Percentiles rank a stretch among this genome's conserved stretches.
Evolutionary conservation across 306 rosid species (phyloP).

Genomic region (Prinsepia uniflora): DNA sequence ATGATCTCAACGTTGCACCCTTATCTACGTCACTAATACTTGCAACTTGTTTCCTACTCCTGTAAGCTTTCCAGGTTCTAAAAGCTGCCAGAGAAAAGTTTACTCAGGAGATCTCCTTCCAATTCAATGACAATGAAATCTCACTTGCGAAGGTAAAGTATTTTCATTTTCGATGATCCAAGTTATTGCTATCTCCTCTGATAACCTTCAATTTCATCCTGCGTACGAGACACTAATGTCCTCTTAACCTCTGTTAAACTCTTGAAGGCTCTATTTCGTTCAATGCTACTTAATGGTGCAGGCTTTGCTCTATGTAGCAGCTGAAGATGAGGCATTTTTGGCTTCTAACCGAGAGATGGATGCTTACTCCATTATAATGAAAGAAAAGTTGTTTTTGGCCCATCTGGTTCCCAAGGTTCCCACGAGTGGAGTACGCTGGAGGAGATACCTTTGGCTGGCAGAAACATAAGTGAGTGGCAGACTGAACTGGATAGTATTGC

Average conservation of each 20-base stretch:
- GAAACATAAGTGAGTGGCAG: slow-evolving; percentile 5
- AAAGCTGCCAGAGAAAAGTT: too few relatives aligned
- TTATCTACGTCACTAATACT: too few relatives aligned
- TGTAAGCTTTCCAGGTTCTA: too few relatives aligned
- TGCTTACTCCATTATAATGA: slow-evolving; percentile 7
- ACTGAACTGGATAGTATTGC: slow-evolving; percentile 18
- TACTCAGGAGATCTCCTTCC: too few relatives aligned
- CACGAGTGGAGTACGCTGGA: slow-evolving; percentile 1
- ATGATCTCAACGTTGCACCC: too few relatives aligned
- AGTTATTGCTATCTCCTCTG: too few relatives aligned
- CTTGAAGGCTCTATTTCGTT: background rate
- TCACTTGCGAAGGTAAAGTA: too few relatives aligned
- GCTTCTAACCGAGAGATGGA: slow-evolving; percentile 10
- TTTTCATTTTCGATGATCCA: too few relatives aligned
- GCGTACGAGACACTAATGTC: background rate
- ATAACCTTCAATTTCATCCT: background rate
- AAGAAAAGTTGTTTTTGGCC: background rate
- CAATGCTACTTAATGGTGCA: slow-evolving; percentile 2
- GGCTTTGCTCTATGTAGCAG: slow-evolving; percentile 17
- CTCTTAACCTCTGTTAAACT: background rate
- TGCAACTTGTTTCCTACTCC: too few relatives aligned
- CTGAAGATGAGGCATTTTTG: slow-evolving; percentile 17
- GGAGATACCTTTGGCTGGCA: slow-evolving; percentile 10
- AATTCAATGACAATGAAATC: too few relatives aligned
- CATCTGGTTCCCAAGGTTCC: background rate